Conservation (phyloP, 441 rosid genomes). For the Jatropha podagrica region DNA sequence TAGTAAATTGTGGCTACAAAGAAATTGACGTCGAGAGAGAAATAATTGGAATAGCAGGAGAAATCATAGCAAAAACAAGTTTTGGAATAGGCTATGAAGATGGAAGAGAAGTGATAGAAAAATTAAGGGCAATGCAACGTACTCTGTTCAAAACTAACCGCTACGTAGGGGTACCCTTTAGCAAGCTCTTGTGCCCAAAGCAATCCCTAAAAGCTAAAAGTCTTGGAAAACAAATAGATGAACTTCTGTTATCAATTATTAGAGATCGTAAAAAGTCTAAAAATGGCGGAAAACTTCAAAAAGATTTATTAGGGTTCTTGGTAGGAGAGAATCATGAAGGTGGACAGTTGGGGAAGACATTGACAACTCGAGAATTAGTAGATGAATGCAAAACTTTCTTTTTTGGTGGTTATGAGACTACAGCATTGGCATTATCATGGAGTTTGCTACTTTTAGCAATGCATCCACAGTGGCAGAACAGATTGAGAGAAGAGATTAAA, state of each 20-base stretch:
- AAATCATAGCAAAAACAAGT: conserved; percentile 84
- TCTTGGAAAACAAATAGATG: conserved; percentile 74
- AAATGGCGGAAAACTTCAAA: conserved; percentile 18
- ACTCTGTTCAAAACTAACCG: conserved; percentile 74
- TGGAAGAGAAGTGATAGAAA: conserved; percentile 60
- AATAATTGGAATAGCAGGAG: conserved; percentile 67
- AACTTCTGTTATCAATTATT: conserved; percentile 59
- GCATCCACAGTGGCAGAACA: conserved; percentile 78
- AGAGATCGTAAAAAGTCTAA: conserved; percentile 38
- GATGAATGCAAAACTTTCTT: conserved; percentile 97
- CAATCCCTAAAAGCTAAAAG: conserved; percentile 54
- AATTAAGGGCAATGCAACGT: conserved; percentile 68
- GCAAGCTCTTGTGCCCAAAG: conserved; percentile 50
- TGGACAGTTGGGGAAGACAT: conserved; percentile 38
- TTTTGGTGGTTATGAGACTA: conserved; percentile 95
- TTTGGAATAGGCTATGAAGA: conserved; percentile 63
- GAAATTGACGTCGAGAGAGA: conserved; percentile 76
- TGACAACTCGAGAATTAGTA: conserved; percentile 66
- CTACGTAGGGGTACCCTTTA: conserved; percentile 82
- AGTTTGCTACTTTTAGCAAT: conserved; percentile 72
- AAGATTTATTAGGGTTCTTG: conserved; percentile 68
- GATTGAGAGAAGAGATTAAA: conserved; percentile 71
- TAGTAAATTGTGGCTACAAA: conserved; percentile 42
- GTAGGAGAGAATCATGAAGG: conserved; percentile 39
- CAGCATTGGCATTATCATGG: conserved; percentile 88